A percentile compares a stretch with the other conserved stretches of the same genome.
phyloP scores from a whole-genome alignment of 768 basidiomycete species.

The Termitomyces sp. region DNA sequence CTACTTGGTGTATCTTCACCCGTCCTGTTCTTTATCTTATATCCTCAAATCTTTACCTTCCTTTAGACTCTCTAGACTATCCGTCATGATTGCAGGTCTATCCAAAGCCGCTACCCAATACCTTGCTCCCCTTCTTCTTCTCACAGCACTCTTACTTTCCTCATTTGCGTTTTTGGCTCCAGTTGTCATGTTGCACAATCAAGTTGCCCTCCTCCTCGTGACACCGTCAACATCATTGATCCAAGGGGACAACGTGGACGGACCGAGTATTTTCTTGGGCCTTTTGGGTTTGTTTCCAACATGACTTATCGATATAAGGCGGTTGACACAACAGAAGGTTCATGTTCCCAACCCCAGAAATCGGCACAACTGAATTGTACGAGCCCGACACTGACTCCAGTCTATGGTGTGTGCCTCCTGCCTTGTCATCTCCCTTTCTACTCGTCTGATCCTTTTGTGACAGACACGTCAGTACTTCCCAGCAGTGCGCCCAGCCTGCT shows the following conservation, averaged over 20 bases:
- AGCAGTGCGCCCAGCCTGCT: slow-evolving; percentile 49
- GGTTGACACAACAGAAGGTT: slow-evolving; percentile 43
- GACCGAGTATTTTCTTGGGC: slow-evolving; percentile 67
- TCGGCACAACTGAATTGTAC: slow-evolving; percentile 54
- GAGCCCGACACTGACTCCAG: slow-evolving; percentile 46
- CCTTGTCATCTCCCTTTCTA: neutral
- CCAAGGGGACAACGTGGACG: slow-evolving; percentile 45
- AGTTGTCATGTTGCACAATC: slow-evolving; percentile 50
- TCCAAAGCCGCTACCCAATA: slow-evolving; percentile 68
- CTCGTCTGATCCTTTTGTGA: neutral
- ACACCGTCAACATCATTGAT: slow-evolving; percentile 45
- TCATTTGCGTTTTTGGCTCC: slow-evolving; percentile 72
- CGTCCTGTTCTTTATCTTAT: slow-evolving; percentile 4
- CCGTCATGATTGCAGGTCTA: slow-evolving; percentile 63
- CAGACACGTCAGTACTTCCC: slow-evolving; percentile 68
- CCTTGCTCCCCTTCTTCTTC: slow-evolving; percentile 60
- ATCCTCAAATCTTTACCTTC: neutral
- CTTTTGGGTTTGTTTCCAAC: slow-evolving; percentile 46
- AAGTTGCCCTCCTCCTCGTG: slow-evolving; percentile 64
- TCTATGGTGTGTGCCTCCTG: slow-evolving; percentile 48
- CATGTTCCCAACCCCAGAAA: slow-evolving; percentile 55
- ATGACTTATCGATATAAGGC: neutral
- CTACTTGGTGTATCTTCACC: slow-evolving; percentile 13
- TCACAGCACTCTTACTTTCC: slow-evolving; percentile 63
- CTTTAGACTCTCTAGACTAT: neutral